phyloP scores from a whole-genome alignment of 2,329 filamentous ascomycete species.

The Pseudofabraea citricarpa region DNA sequence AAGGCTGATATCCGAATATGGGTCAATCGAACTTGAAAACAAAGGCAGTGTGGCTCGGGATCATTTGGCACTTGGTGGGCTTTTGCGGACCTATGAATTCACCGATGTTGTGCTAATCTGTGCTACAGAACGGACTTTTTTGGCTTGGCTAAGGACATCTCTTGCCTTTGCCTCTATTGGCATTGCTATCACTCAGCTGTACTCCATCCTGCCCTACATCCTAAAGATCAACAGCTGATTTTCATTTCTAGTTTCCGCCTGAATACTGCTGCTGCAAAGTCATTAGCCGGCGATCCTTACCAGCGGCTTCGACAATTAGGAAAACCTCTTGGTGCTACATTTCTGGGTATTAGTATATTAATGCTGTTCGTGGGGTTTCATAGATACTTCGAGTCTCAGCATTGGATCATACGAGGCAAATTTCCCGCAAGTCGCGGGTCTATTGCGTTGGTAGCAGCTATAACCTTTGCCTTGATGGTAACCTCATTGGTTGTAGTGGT shows the following conservation, averaged over 20 bases:
- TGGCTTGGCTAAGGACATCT: conserved; percentile 80
- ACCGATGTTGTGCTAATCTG: not conserved
- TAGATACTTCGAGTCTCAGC: conserved; percentile 71
- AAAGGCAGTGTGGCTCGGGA: conserved; percentile 80
- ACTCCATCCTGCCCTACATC: conserved; percentile 2
- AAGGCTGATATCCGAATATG: conserved; percentile 40
- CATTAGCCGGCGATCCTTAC: conserved; percentile 25
- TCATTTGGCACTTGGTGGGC: conserved; percentile 70
- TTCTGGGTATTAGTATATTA: conserved; percentile 70
- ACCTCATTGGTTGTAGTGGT: conserved; percentile 55
- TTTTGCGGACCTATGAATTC: no score
- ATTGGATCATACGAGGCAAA: conserved; percentile 75
- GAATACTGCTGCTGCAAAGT: conserved; percentile 51
- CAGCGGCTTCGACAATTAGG: conserved; percentile 56
- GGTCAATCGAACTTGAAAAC: conserved; percentile 70
- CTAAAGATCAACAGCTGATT: not conserved
- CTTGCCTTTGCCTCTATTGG: conserved; percentile 79
- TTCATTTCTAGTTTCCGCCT: conserved; percentile 56
- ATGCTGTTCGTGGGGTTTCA: conserved; percentile 74
- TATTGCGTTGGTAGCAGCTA: conserved; percentile 62
- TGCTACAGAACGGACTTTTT: conserved; percentile 69
- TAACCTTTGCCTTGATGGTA: conserved; percentile 60
- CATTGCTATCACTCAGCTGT: conserved; percentile 75
- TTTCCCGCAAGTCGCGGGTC: conserved; percentile 76
- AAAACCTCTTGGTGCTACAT: conserved; percentile 71